These are phyloP conservation scores for Neoboletus subvelutipes DNA, from an alignment of 768 basidiomycete genomes.

Conservation along the genomic window DNA sequence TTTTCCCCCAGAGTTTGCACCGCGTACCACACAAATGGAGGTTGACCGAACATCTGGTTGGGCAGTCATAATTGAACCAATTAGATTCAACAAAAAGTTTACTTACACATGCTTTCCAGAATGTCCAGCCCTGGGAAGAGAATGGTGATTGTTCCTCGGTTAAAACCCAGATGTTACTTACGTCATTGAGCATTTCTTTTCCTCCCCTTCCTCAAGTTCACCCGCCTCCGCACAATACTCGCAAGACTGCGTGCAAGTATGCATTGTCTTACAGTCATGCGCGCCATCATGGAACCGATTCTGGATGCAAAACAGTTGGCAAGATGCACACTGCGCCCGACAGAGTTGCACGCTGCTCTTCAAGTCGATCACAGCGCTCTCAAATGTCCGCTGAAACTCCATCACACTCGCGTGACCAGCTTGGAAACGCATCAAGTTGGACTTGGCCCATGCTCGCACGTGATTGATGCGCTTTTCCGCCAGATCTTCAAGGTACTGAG, in stretches of 20 bases:
- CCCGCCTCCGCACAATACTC: slow-evolving; percentile 38
- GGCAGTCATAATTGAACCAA: neutral
- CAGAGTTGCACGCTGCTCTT: slow-evolving; percentile 52
- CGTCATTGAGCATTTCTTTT: slow-evolving; percentile 44
- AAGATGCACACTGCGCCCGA: slow-evolving; percentile 44
- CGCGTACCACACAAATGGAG: slow-evolving; percentile 54
- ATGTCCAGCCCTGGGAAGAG: slow-evolving; percentile 50
- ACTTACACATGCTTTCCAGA: slow-evolving; percentile 53
- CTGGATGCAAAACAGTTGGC: slow-evolving; percentile 50
- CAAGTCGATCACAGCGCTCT: slow-evolving; percentile 45
- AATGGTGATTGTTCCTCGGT: neutral
- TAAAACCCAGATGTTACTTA: slow-evolving; percentile 30
- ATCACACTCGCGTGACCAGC: slow-evolving; percentile 44
- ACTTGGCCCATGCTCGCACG: slow-evolving; percentile 50
- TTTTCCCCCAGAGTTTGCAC: slow-evolving; percentile 45
- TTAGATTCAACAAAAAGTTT: slow-evolving; percentile 3
- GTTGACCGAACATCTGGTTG: slow-evolving; percentile 48
- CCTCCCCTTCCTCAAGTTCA: slow-evolving; percentile 28
- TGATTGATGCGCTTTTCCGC: slow-evolving; percentile 45
- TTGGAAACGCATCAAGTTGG: slow-evolving; percentile 51
- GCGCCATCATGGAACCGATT: slow-evolving; percentile 43
- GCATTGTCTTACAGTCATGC: slow-evolving; percentile 53
- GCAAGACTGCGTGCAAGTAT: slow-evolving; percentile 45
- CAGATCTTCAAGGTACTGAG: slow-evolving; percentile 40
- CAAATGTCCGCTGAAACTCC: slow-evolving; percentile 43